Conservation (phyloP, 164 flowering plant species). For the Chloranthus sessilifolius region DNA sequence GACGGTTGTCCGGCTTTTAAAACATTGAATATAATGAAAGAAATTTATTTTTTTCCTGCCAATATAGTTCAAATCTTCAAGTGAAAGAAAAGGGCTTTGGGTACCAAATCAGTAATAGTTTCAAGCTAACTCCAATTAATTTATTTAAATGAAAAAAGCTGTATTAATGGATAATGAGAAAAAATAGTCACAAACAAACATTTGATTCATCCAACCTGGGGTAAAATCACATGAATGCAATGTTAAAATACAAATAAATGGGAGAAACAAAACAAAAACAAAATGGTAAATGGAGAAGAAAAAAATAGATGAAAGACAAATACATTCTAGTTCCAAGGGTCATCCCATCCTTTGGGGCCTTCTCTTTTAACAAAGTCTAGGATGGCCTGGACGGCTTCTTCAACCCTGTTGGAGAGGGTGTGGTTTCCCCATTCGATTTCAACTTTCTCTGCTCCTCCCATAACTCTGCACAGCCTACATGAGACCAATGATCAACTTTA, state of each 20-base stretch:
- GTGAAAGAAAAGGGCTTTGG: too few relatives aligned
- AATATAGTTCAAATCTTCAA: too few relatives aligned
- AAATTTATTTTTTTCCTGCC: too few relatives aligned
- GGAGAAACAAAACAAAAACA: neutral
- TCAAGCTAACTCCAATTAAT: too few relatives aligned
- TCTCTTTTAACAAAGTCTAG: constrained; percentile 71
- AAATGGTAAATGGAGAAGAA: neutral
- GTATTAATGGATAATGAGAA: too few relatives aligned
- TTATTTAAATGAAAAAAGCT: too few relatives aligned
- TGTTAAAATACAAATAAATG: neutral
- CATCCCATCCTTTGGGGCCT: constrained; percentile 96
- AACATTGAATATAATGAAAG: too few relatives aligned
- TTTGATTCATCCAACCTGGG: neutral
- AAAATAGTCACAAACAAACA: too few relatives aligned
- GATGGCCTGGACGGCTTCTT: constrained; percentile 74
- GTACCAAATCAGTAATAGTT: too few relatives aligned
- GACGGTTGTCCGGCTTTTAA: too few relatives aligned
- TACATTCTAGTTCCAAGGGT: constrained; percentile 70
- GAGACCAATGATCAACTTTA: neutral
- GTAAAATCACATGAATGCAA: constrained; percentile 2
- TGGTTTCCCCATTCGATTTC: constrained; percentile 92
- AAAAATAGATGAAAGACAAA: neutral
- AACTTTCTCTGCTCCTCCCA: constrained; percentile 41
- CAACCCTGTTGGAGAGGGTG: constrained; percentile 81
- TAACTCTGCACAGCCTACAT: constrained; percentile 80